Base-by-base conservation (phyloP, 2,329 filamentous ascomycete genomes). In the Monosporascus sp. region DNA sequence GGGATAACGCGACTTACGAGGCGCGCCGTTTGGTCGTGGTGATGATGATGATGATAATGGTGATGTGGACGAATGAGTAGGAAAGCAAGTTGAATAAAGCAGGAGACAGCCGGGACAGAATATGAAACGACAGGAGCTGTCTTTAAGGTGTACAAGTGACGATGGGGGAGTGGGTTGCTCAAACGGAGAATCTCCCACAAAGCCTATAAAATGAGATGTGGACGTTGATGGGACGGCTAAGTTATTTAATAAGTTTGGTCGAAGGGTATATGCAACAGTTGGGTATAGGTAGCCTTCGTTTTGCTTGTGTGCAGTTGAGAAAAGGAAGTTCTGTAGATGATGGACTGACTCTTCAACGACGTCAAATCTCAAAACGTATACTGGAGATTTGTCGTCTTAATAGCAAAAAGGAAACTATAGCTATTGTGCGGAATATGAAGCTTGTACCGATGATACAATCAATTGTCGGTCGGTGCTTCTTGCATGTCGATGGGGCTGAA, bases 401-500 rank as follows among this genome's bases (percentile, higher is more conserved):
- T 20, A 20, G 40, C 20, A 19, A 19, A 41, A 20, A 43, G 22
- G 31, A 17, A 43, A 43, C 19, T 43, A 43, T 43, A 43, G 40
- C 40, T 24, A 43, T 24, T 43, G 40, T 43, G 24, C 9, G 20
- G 22, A 34, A 34, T 34, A 24, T 43, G 19, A 19, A 43, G 40
- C 40, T 14, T 43, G 40, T 43, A 24, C 40, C 40, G 19, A 43
- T 43, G 40, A 43, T 43, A 24, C 2, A 43, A 41, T 57, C 56
- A 60, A 61, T 61, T 59, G 62, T 52, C 53, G 62, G 64, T 64
- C 62, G 65, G 66, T 66, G 64, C 31, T 61, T 65, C 62, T 64
- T 71, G 69, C 68, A 69, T 66, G 66, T 64, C 66, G 64, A 71
- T 75, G 75, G 74, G 75, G 76, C 73, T 76, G 74, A 73, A 76